phyloP scores from a whole-genome alignment of 257 asterid species.

The Salvia rosmarinus region DNA sequence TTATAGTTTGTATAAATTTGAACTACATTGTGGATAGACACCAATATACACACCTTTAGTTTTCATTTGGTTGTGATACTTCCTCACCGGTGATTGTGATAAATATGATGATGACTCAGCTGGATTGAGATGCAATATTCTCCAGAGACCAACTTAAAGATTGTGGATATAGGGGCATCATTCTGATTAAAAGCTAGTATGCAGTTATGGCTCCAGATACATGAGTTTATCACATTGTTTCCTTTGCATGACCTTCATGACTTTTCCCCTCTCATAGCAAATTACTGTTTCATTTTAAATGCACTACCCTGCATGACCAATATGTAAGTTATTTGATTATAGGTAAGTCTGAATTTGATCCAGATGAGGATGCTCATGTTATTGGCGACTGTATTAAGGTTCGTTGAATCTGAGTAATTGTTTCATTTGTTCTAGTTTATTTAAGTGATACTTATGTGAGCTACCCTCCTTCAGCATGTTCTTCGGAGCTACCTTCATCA shows the following conservation, averaged over 20 bases:
- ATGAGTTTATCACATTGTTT: constrained; percentile 11
- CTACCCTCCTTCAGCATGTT: constrained; percentile 70
- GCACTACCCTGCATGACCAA: constrained; percentile 25
- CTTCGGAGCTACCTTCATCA: constrained; percentile 99
- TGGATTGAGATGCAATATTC: constrained; percentile 6
- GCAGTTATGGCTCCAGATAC: constrained; percentile 1
- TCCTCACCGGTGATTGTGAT: constrained; percentile 11
- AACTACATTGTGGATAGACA: background rate
- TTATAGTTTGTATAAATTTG: background rate
- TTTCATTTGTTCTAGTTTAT: constrained; percentile 22
- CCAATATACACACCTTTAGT: background rate
- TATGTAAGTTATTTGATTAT: constrained; percentile 32
- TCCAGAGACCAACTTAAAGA: constrained; percentile 9
- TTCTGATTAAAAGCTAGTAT: constrained; percentile 18
- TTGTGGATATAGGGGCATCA: constrained; percentile 7
- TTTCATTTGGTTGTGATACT: constrained; percentile 6
- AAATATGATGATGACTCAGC: background rate
- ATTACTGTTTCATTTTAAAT: constrained; percentile 16
- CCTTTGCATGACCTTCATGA: background rate
- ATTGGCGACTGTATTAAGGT: constrained; percentile 98
- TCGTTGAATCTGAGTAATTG: constrained; percentile 33
- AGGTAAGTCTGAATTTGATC: constrained; percentile 84
- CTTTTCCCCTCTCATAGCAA: background rate
- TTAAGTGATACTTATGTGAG: constrained; percentile 32
- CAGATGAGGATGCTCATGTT: constrained; percentile 95